Conservation (phyloP, 2,329 filamentous ascomycete genomes). For the Aspergillus sp. region DNA sequence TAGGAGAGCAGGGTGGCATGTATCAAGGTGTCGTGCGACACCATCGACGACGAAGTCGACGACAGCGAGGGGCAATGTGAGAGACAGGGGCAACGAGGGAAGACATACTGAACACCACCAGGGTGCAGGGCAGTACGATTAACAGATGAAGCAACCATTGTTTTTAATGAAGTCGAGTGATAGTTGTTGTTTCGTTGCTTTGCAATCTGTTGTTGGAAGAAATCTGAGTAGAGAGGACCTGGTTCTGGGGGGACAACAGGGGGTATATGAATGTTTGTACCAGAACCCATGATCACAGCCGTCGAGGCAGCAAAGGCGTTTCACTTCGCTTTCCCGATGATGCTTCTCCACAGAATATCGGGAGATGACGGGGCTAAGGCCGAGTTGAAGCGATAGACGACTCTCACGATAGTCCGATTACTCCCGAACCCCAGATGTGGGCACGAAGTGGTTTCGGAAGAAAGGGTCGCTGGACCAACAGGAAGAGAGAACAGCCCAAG, state of each 20-base stretch:
- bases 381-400: constrained; percentile 26
- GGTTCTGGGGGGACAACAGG: constrained; percentile 43
- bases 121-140: constrained; percentile 95
- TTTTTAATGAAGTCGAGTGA: constrained; percentile 57
- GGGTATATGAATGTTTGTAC: constrained; percentile 46
- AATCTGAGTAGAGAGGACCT: constrained; percentile 54
- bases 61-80: background rate
- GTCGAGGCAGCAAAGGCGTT: constrained; percentile 7
- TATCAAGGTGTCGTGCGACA: background rate
- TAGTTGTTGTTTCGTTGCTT: constrained; percentile 61
- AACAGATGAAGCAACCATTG: constrained; percentile 58
- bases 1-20: constrained; percentile 13
- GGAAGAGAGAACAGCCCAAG: constrained; percentile 14
- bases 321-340: constrained; percentile 21
- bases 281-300: constrained; percentile 31
- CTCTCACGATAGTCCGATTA: constrained; percentile 29
- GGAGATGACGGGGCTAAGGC: constrained; percentile 38
- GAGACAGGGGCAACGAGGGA: constrained; percentile 3
- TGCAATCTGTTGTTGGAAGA: constrained; percentile 57
- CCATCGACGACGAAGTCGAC: background rate
- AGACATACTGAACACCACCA: constrained; percentile 79
- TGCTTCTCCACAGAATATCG: constrained; percentile 42
- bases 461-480: constrained; percentile 22
- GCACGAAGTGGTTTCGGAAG: constrained; percentile 28
- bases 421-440: constrained; percentile 32